Evolutionary conservation across 768 basidiomycete genomes (phyloP), one percentile per base, ranked within the genome.

Genomic region (Zangia roseola): DNA sequence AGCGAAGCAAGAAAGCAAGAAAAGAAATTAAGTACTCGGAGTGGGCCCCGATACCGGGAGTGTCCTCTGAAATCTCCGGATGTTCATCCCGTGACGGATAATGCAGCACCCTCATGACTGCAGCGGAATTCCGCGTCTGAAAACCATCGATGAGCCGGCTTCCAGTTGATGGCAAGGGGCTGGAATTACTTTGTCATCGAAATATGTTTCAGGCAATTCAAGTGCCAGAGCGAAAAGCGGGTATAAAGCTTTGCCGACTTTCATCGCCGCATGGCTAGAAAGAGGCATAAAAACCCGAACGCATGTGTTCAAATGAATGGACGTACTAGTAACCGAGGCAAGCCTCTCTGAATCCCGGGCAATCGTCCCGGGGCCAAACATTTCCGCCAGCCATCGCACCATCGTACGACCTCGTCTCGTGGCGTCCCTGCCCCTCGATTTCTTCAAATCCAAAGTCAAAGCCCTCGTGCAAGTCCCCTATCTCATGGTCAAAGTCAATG

Each of bases 381-480:
- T 94, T 94, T 6, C 75, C 80, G 1, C 82, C 86, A 10, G 78
- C 70, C 83, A 91, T 86, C 5, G 70, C 73, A 12, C 86, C 84
- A 36, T 77, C 74, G 7, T 75, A 59, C 28, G 57, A 33, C 50
- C 64, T 57, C 38, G 68, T 58, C 42, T 63, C 56, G 51, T 68
- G 60, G 21, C 54, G 28, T 0, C 25, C 46, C 48, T 61, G 61
- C 8, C 58, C 47, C 10, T 71, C 57, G 0, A 78, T 61, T 21
- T 72, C 67, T 61, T 91, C 87, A 77, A 81, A 85, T 4, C 91
- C 90, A 48, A 95, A 76, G 57, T 93, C 86, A 64, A 94, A 95
- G 3, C 87, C 92, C 64, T 97, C 93, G 61, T 94, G 91, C 45
- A 94, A 68, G 62, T 97, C 94, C 1, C 93, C 93, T n/a, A 78